Conservation (phyloP, 441 rosid genomes). For the Gossypium schwendimanii region DNA sequence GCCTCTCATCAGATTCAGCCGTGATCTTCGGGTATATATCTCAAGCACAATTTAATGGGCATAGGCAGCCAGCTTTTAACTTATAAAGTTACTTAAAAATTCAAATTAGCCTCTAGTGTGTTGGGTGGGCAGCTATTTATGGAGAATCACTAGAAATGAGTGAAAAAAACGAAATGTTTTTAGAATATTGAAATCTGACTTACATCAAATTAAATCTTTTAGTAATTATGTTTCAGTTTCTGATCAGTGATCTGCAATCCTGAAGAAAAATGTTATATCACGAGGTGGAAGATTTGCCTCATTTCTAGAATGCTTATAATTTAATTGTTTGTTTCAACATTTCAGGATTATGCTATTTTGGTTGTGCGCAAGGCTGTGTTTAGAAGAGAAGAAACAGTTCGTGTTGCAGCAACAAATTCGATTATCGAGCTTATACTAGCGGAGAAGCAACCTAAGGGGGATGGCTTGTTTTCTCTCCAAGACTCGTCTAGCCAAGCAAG, state of each 20-base stretch:
- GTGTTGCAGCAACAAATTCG: conserved; percentile 60
- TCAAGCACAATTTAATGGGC: conserved; percentile 1
- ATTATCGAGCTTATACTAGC: conserved; percentile 52
- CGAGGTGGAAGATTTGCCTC: not conserved
- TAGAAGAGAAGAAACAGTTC: conserved; percentile 62
- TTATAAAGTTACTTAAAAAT: not conserved
- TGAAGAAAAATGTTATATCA: not conserved
- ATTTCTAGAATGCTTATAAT: not conserved
- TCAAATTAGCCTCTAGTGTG: not conserved
- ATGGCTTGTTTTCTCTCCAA: conserved; percentile 42
- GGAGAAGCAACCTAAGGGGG: conserved; percentile 52
- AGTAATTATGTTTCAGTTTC: not conserved
- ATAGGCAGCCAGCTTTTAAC: not conserved
- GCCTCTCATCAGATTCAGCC: conserved; percentile 59
- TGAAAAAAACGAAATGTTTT: not conserved
- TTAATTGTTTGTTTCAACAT: conserved; percentile 2
- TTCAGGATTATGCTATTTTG: conserved; percentile 63
- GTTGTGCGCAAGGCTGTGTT: conserved; percentile 81
- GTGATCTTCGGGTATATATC: conserved; percentile 56
- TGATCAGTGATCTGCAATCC: not conserved
- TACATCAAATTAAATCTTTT: not conserved
- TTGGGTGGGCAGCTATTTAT: not conserved
- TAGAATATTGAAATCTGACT: not conserved
- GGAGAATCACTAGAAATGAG: not conserved
- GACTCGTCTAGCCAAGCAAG: conserved; percentile 89